phyloP scores from a whole-genome alignment of 1,139 yeast genomes.

The Yamadazyma aaseri region DNA sequence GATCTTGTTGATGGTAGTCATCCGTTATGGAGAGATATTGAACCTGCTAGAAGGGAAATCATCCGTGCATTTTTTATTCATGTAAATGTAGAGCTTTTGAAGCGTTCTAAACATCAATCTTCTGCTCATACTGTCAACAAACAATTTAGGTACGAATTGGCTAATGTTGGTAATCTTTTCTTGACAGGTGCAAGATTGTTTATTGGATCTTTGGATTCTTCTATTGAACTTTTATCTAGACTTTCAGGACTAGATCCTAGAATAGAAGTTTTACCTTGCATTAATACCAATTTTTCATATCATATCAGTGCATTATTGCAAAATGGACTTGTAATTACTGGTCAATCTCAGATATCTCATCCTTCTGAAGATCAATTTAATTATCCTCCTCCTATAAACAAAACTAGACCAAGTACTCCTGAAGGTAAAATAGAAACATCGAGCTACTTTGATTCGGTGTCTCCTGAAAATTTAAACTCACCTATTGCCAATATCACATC shows the following conservation, averaged over 20 bases:
- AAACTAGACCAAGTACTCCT: conserved; percentile 40
- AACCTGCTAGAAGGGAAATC: conserved; percentile 67
- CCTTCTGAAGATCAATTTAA: conserved; percentile 43
- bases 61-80: conserved; percentile 76
- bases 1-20: conserved; percentile 79
- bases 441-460: conserved; percentile 7
- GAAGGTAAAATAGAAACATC: conserved; percentile 11
- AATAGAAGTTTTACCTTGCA: conserved; percentile 70
- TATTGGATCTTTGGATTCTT: conserved; percentile 81
- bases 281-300: conserved; percentile 80
- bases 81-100: conserved; percentile 73
- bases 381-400: conserved; percentile 32
- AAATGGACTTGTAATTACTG: conserved; percentile 76
- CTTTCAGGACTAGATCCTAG: conserved; percentile 60
- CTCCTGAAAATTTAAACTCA: background rate
- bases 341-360: conserved; percentile 95
- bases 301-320: conserved; percentile 77
- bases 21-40: conserved; percentile 60
- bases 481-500: conserved; percentile 15
- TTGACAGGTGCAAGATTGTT: conserved; percentile 80
- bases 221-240: conserved; percentile 71
- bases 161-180: conserved; percentile 83
- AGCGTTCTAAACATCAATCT: conserved; percentile 53
- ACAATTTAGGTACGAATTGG: conserved; percentile 70
- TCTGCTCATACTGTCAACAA: conserved; percentile 37